Evolutionary conservation across 306 rosid genomes (phyloP).

Genomic region (Cicer cuneatum): DNA sequence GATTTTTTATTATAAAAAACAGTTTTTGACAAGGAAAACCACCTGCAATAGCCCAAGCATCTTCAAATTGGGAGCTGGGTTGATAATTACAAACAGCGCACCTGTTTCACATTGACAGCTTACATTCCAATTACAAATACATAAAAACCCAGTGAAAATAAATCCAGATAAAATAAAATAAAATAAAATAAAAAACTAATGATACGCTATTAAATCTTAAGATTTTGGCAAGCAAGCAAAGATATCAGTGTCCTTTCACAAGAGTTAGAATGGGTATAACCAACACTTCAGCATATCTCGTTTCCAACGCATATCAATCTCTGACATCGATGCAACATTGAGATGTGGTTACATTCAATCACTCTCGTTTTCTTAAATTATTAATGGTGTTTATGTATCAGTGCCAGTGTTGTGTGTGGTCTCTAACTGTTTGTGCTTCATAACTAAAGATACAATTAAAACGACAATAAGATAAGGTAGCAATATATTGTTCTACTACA

Average conservation of each 20-base stretch:
- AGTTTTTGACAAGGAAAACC: slow-evolving; percentile 13
- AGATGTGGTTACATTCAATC: no score
- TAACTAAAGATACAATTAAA: slow-evolving; percentile 1
- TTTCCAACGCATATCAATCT: no score
- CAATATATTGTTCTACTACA: neutral
- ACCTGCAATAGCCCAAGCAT: slow-evolving; percentile 95
- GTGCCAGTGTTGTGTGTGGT: no score
- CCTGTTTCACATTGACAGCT: slow-evolving; percentile 63
- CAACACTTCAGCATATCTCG: no score
- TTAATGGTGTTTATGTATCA: no score
- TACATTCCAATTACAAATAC: slow-evolving; percentile 41
- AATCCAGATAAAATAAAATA: neutral
- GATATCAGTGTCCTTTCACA: neutral
- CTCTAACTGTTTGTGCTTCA: no score
- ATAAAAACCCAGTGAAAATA: slow-evolving; percentile 7
- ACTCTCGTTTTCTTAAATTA: no score
- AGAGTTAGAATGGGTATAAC: neutral
- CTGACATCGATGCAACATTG: no score
- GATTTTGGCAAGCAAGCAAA: slow-evolving; percentile 21
- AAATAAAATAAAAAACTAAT: no score
- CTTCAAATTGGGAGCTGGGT: slow-evolving; percentile 85
- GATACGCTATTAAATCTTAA: neutral
- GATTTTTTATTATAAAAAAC: neutral
- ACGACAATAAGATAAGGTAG: neutral
- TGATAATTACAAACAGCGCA: slow-evolving; percentile 76